Evolutionary conservation across 2,329 filamentous ascomycete species (phyloP).

Genomic region (Aspergillus candidus): DNA sequence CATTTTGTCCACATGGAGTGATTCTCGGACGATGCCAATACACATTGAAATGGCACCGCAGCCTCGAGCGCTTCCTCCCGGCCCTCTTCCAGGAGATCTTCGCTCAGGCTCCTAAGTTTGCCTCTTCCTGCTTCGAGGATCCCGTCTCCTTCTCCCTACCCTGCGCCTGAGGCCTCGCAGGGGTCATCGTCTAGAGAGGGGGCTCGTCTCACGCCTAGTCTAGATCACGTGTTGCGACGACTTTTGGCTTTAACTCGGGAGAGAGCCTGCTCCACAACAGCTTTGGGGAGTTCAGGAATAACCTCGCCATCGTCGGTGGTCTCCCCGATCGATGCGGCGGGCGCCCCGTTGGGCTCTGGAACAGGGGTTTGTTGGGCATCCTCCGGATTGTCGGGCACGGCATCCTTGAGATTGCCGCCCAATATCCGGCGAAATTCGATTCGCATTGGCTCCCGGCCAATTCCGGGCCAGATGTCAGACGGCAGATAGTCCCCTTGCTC

Average conservation of each 20-base stretch:
- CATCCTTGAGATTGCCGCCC: conserved; percentile 28
- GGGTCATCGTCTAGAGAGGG: too few relatives aligned
- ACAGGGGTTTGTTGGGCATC: conserved; percentile 6
- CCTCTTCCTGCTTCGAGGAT: too few relatives aligned
- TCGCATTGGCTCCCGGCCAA: conserved; percentile 53
- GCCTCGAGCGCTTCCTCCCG: too few relatives aligned
- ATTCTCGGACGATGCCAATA: too few relatives aligned
- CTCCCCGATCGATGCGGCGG: conserved; percentile 7
- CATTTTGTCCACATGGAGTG: too few relatives aligned
- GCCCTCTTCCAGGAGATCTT: too few relatives aligned
- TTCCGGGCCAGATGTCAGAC: conserved; percentile 76
- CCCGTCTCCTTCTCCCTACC: too few relatives aligned
- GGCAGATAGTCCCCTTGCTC: conserved; percentile 84
- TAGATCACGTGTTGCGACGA: too few relatives aligned
- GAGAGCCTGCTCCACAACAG: conserved; percentile 39
- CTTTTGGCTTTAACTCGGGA: conserved; percentile 32
- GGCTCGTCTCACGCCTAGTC: too few relatives aligned
- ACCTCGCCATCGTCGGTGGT: conserved; percentile 25
- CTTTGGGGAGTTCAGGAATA: conserved; percentile 39
- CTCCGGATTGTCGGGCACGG: conserved; percentile 4
- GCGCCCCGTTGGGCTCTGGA: conserved; percentile 6
- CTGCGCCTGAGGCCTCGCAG: too few relatives aligned
- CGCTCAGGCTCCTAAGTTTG: too few relatives aligned
- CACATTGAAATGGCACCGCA: too few relatives aligned
- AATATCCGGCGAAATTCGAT: conserved; percentile 35